Evolutionary conservation across 2,329 filamentous ascomycete species (phyloP).

Genomic region (Fulvia fulva): DNA sequence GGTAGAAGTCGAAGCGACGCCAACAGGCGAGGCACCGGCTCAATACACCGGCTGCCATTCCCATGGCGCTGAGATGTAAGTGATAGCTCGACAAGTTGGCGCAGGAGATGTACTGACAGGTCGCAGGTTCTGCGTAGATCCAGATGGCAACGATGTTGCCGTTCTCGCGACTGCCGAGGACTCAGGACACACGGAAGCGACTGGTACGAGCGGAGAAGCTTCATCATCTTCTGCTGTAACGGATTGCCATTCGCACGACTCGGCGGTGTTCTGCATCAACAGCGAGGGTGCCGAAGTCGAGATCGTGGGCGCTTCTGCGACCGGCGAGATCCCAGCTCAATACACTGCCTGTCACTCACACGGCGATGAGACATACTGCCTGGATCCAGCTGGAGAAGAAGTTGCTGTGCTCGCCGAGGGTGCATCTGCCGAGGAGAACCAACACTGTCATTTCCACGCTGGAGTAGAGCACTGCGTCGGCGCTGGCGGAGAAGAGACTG

Average conservation of each 20-base stretch:
- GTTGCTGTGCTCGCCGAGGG: constrained; percentile 51
- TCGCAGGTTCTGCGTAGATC: constrained; percentile 25
- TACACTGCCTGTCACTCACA: constrained; percentile 66
- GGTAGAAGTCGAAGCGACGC: constrained; percentile 54
- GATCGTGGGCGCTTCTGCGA: constrained; percentile 55
- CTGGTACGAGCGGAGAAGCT: constrained; percentile 4
- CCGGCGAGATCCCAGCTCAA: constrained; percentile 34
- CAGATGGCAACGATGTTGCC: constrained; percentile 4
- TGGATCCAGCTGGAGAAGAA: constrained; percentile 58
- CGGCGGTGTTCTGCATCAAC: constrained; percentile 37
- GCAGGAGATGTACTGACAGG: not conserved
- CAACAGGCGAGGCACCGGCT: constrained; percentile 40
- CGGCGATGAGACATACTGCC: constrained; percentile 54
- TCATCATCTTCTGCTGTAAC: too few relatives aligned
- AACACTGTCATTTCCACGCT: constrained; percentile 67
- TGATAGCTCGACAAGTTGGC: not conserved
- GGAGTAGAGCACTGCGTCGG: constrained; percentile 68
- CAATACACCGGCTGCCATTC: constrained; percentile 61
- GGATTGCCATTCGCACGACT: too few relatives aligned
- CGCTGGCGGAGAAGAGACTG: constrained; percentile 37
- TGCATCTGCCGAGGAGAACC: constrained; percentile 12
- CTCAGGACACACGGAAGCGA: constrained; percentile 1
- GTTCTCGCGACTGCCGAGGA: constrained; percentile 37
- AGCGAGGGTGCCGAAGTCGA: constrained; percentile 36
- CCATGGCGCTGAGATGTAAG: constrained; percentile 50